Percentiles rank a stretch among this genome's conserved stretches.
These are phyloP conservation scores for Cercospora janseana DNA, from an alignment of 2,329 filamentous ascomycete species.

Conservation along the genomic window DNA sequence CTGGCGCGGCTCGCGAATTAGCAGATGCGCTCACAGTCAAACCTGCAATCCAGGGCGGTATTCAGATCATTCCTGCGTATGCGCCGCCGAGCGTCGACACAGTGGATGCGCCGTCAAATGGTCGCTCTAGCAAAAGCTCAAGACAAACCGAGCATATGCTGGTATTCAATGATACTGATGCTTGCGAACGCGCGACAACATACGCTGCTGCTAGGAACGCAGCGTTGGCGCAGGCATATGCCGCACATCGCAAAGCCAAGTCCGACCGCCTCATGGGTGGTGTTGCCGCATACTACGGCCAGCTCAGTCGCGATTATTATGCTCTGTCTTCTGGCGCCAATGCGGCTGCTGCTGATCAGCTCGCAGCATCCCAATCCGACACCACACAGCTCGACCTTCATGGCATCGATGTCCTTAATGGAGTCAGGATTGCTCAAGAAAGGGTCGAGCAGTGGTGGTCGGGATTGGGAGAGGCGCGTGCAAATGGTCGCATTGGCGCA, in stretches of 20 bases:
- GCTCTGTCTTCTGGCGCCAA: constrained; percentile 57
- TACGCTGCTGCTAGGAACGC: constrained; percentile 49
- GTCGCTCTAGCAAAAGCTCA: background rate
- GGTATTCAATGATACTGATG: constrained; percentile 15
- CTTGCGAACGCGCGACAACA: constrained; percentile 24
- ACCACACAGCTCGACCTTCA: constrained; percentile 70
- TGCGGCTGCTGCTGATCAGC: constrained; percentile 66
- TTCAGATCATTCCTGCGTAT: constrained; percentile 51
- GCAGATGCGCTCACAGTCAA: constrained; percentile 53
- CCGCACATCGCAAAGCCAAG: constrained; percentile 59
- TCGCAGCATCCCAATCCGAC: constrained; percentile 65
- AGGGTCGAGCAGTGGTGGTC: constrained; percentile 75
- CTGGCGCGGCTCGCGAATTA: constrained; percentile 58
- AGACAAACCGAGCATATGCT: background rate
- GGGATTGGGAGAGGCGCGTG: constrained; percentile 62
- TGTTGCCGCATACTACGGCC: constrained; percentile 72
- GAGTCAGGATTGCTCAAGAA: constrained; percentile 70
- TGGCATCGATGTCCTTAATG: constrained; percentile 76
- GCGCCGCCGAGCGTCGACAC: constrained; percentile 36
- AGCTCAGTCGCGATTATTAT: constrained; percentile 65
- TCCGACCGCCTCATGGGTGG: constrained; percentile 73
- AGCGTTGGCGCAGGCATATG: constrained; percentile 58
- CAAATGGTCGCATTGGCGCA: constrained; percentile 46
- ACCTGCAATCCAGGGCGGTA: constrained; percentile 40
- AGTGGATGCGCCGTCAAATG: background rate